phyloP scores from a whole-genome alignment of 495 filamentous ascomycete genomes.

The Penicillium longicatenatum region DNA sequence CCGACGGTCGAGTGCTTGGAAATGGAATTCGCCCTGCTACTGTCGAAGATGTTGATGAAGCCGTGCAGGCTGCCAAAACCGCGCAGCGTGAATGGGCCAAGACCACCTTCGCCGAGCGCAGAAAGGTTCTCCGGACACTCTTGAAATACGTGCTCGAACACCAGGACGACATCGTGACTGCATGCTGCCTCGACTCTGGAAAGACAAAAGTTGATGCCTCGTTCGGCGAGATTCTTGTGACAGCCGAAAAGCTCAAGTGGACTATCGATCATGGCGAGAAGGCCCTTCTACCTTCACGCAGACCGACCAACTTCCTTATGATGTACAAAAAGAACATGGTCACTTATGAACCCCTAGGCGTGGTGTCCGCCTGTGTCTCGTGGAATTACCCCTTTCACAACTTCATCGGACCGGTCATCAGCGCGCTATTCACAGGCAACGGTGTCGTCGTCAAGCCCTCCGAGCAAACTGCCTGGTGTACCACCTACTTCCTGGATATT shows the following conservation, averaged over 20 bases:
- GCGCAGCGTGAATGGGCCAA: slow-evolving; percentile 82
- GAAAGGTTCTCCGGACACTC: slow-evolving; percentile 79
- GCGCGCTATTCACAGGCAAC: slow-evolving; percentile 90
- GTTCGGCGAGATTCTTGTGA: slow-evolving; percentile 92
- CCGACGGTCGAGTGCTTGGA: slow-evolving; percentile 82
- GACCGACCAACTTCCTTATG: slow-evolving; percentile 89
- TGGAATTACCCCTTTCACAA: slow-evolving; percentile 99
- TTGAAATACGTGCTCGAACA: slow-evolving; percentile 84
- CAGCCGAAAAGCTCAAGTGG: slow-evolving; percentile 92
- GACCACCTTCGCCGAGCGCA: slow-evolving; percentile 75
- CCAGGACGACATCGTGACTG: slow-evolving; percentile 81
- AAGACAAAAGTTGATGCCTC: slow-evolving; percentile 94
- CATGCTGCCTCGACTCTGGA: slow-evolving; percentile 92
- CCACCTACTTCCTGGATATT: slow-evolving; percentile 76
- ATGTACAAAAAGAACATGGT: slow-evolving; percentile 94
- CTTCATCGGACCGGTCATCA: slow-evolving; percentile 86
- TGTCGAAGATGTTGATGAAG: slow-evolving; percentile 75
- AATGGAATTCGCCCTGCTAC: slow-evolving; percentile 74
- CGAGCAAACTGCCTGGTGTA: slow-evolving; percentile 91
- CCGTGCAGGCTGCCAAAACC: slow-evolving; percentile 67
- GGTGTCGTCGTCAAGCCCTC: slow-evolving; percentile 88
- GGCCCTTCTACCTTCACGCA: slow-evolving; percentile 67
- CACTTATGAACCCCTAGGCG: slow-evolving; percentile 86
- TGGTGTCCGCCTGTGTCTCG: slow-evolving; percentile 88
- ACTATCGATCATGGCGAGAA: slow-evolving; percentile 89